Base-by-base conservation (phyloP, 1,139 yeast genomes). In the Kodamaea sp. region DNA sequence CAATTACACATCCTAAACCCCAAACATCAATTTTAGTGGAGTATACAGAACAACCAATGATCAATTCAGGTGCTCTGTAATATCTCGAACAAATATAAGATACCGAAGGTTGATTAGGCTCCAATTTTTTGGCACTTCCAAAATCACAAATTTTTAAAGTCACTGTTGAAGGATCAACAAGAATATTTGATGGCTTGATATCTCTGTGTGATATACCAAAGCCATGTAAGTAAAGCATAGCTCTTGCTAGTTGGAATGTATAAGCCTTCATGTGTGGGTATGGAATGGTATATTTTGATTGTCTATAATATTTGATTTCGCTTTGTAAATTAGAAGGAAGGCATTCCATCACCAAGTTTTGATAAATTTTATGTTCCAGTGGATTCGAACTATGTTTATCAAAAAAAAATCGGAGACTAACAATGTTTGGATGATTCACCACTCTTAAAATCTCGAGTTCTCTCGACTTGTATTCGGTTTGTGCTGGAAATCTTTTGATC, bases 1-100 rank as follows among this genome's bases (percentile, higher is more conserved):
- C 92, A 48, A 84, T 67, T 7, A 84, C 92, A 69, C 95, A 85
- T 1, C 95, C 95, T 40, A 84, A 67, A 1, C 92, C 92, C 95
- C 95, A 85, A 43, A 84, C 79, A 58, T 85, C 95, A 43, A 85
- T 84, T 54, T 83, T 84, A 6, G 92, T 83, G 2, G 89, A 75
- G 55, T 85, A 85, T 37, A 78, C 69, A 31, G 84, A 76, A 53
- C 88, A 83, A 1, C 92, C 95, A 44, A 84, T 79, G 53, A 84
- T 83, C 46, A 84, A 66, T 60, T 84, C 95, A 1, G 95, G 95
- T 3, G 94, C 92, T 57, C 94, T 73, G 60, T 84, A 84, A 57
- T 82, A 84, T 54, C 94, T 72, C 22, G 89, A 82, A 60, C 92
- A 84, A 41, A 85, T 84, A 52, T 85, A 84, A 47, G 87, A 78